Conservation (phyloP, 164 flowering plant genomes). For the Euptelea pleiosperma region DNA sequence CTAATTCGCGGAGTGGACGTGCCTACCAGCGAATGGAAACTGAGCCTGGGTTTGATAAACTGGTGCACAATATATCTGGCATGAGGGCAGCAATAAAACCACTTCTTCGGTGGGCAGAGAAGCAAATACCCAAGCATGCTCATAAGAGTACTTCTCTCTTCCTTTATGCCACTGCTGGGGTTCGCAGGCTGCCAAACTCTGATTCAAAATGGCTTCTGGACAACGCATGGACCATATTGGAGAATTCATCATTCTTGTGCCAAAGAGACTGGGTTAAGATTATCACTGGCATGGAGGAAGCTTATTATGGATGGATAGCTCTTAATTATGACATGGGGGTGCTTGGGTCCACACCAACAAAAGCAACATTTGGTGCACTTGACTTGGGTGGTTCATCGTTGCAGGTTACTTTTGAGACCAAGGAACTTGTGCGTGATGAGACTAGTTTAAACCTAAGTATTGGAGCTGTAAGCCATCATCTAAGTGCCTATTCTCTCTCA, state of each 20-base stretch:
- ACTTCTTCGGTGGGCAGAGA: slow-evolving; percentile 85
- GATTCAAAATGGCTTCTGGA: slow-evolving; percentile 88
- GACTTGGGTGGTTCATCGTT: slow-evolving; percentile 97
- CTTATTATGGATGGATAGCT: slow-evolving; percentile 97
- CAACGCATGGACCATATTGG: slow-evolving; percentile 74
- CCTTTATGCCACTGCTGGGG: slow-evolving; percentile 95
- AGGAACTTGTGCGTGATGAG: slow-evolving; percentile 40
- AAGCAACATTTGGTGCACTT: slow-evolving; percentile 85
- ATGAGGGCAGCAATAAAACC: slow-evolving; percentile 72
- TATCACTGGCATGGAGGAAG: slow-evolving; percentile 91
- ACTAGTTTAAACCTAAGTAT: slow-evolving; percentile 70
- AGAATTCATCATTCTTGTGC: slow-evolving; percentile 63
- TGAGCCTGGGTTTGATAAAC: slow-evolving; percentile 91
- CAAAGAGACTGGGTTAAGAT: slow-evolving; percentile 75
- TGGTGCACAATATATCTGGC: slow-evolving; percentile 74
- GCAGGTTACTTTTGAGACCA: slow-evolving; percentile 92
- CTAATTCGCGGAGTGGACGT: slow-evolving; percentile 58
- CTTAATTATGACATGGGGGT: slow-evolving; percentile 67
- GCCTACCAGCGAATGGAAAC: slow-evolving; percentile 96
- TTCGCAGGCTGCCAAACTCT: slow-evolving; percentile 66
- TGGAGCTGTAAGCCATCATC: slow-evolving; percentile 77
- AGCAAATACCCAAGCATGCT: slow-evolving; percentile 82
- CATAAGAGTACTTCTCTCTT: slow-evolving; percentile 76
- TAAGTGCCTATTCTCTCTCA: slow-evolving; percentile 88
- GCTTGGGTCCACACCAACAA: slow-evolving; percentile 58